Conservation (phyloP, 371 early-diverging fungal genomes). For the Mucor indicus region DNA sequence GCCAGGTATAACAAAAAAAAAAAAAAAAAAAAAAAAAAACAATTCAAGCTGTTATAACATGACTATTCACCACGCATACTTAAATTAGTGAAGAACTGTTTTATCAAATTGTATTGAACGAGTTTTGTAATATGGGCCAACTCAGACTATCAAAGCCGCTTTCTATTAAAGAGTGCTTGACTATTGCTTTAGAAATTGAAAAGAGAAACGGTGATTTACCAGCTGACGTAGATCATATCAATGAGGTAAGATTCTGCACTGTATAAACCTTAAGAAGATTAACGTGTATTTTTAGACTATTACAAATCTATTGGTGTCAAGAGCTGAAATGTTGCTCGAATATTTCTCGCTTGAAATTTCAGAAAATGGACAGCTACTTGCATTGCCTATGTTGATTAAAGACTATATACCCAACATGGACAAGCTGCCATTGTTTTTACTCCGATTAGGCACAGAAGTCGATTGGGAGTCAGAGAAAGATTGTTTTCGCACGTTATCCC, state of each 20-base stretch:
- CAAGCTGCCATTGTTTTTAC: constrained; percentile 81
- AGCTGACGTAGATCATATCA: constrained; percentile 28
- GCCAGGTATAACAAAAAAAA: constrained; percentile 49
- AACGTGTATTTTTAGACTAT: constrained; percentile 41
- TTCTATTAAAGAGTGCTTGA: constrained; percentile 67
- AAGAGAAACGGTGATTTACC: constrained; percentile 33
- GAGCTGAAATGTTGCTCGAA: constrained; percentile 79
- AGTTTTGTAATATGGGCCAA: constrained; percentile 85
- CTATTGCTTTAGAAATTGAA: constrained; percentile 50
- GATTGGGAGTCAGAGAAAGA: constrained; percentile 80
- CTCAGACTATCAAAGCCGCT: constrained; percentile 62
- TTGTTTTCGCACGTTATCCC: constrained; percentile 72
- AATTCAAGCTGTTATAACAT: no score
- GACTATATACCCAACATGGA: constrained; percentile 78
- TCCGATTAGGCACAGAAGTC: constrained; percentile 77
- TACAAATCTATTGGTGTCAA: constrained; percentile 47
- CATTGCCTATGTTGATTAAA: constrained; percentile 75
- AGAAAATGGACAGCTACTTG: constrained; percentile 57
- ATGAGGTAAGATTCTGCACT: constrained; percentile 36
- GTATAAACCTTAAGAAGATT: no score
- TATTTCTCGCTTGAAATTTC: constrained; percentile 78
- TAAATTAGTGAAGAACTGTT: constrained; percentile 78
- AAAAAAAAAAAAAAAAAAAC: constrained; percentile 4
- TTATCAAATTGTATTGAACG: constrained; percentile 78
- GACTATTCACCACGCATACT: background rate